Conservation (phyloP, 371 early-diverging fungal species). For the Umbelopsis sp. region DNA sequence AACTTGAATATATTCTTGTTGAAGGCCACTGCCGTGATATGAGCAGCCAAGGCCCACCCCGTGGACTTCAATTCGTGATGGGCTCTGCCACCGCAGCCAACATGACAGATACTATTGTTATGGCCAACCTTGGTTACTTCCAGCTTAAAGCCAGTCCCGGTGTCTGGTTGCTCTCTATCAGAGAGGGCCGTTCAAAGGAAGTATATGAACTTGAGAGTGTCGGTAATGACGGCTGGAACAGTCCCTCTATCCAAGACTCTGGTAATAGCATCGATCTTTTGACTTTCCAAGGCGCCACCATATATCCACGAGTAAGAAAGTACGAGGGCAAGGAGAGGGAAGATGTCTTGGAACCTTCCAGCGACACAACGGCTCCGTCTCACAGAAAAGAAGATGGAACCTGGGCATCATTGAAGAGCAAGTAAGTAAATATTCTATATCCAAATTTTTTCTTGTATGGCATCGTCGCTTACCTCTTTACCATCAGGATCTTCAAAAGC, state of each 20-base stretch:
- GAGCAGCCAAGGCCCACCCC: conserved; percentile 69
- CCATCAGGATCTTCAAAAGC: not conserved
- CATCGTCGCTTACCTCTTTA: not conserved
- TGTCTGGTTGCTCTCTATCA: conserved; percentile 76
- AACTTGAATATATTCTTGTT: conserved; percentile 81
- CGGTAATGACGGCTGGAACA: conserved; percentile 62
- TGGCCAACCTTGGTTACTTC: conserved; percentile 96
- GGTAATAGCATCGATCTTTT: conserved; percentile 38
- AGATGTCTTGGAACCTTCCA: conserved; percentile 66
- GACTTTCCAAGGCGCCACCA: conserved; percentile 80
- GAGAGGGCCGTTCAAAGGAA: conserved; percentile 83
- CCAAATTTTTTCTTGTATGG: too few species aligned
- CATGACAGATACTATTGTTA: conserved; percentile 89
- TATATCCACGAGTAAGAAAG: conserved; percentile 78
- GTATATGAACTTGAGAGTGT: conserved; percentile 75
- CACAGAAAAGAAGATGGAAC: conserved; percentile 33
- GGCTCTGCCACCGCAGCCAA: conserved; percentile 60
- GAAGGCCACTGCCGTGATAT: conserved; percentile 89
- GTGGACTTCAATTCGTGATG: conserved; percentile 88
- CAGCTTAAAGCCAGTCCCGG: conserved; percentile 94
- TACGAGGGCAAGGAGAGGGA: conserved; percentile 81
- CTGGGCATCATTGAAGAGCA: conserved; percentile 57
- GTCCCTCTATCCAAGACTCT: conserved; percentile 41
- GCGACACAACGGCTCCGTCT: conserved; percentile 5
- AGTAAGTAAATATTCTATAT: conserved; percentile 32